Evolutionary conservation across 106 monocot genomes (phyloP).

Genomic region (Amphibolis antarctica): DNA sequence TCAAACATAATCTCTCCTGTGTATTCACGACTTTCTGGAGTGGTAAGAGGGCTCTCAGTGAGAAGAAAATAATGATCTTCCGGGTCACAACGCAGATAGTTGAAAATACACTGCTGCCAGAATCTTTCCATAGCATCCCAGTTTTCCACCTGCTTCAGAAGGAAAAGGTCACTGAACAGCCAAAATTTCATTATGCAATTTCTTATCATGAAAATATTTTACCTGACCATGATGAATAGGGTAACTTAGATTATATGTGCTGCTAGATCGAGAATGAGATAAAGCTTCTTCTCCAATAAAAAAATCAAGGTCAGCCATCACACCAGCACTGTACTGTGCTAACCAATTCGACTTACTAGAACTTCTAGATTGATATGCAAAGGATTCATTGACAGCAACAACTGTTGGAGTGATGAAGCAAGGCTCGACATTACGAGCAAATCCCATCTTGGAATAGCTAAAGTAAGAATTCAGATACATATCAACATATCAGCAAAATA

Average conservation of each 20-base stretch:
- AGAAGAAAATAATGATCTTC: conserved; percentile 91
- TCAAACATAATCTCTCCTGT: conserved; percentile 93
- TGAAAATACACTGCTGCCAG: conserved; percentile 87
- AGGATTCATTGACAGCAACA: conserved; percentile 79
- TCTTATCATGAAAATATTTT: conserved; percentile 1
- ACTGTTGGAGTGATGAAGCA: conserved; percentile 85
- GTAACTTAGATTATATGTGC: conserved; percentile 67
- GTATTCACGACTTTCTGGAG: conserved; percentile 87
- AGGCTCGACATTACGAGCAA: conserved; percentile 92
- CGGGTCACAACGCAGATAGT: conserved; percentile 80
- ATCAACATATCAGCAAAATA: not conserved
- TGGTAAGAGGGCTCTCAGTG: conserved; percentile 83
- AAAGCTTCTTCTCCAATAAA: conserved; percentile 78
- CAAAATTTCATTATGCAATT: not conserved
- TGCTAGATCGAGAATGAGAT: conserved; percentile 55
- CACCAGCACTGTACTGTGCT: conserved; percentile 80
- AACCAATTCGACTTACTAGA: conserved; percentile 70
- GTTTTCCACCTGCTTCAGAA: conserved; percentile 55
- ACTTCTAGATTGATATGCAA: conserved; percentile 48
- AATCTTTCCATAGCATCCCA: conserved; percentile 95
- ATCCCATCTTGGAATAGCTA: conserved; percentile 91
- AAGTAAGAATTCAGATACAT: conserved; percentile 4
- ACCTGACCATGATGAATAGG: conserved; percentile 87
- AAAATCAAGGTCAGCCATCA: conserved; percentile 94
- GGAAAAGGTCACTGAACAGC: not conserved